Evolutionary conservation across 1,139 yeast species (phyloP).

Genomic region (Hyphopichia buzzinii): DNA sequence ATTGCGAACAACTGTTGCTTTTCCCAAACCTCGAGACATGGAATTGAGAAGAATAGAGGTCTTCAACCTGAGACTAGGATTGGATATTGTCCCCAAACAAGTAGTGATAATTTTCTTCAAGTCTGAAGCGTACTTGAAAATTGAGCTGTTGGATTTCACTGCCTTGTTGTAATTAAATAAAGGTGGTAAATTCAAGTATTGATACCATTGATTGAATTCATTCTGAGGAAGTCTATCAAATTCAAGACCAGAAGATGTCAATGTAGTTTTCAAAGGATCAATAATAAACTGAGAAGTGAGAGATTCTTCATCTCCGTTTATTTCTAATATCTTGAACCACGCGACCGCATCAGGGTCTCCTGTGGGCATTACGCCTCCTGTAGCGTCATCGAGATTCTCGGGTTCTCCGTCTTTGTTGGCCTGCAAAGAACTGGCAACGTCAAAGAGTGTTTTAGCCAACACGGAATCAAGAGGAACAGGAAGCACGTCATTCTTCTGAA

Average conservation of each 20-base stretch:
- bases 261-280: slow-evolving; percentile 62
- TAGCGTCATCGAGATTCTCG: slow-evolving; percentile 14
- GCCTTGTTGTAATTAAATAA: slow-evolving; percentile 30
- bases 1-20: slow-evolving; percentile 59
- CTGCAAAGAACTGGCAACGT: slow-evolving; percentile 21
- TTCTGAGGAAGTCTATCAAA: slow-evolving; percentile 37
- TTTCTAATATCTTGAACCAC: slow-evolving; percentile 69
- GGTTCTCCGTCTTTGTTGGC: slow-evolving; percentile 21
- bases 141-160: slow-evolving; percentile 9
- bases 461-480: slow-evolving; percentile 78
- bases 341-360: slow-evolving; percentile 76
- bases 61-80: slow-evolving; percentile 40
- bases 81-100: slow-evolving; percentile 24
- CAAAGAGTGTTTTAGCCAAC: slow-evolving; percentile 59
- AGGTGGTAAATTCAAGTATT: slow-evolving; percentile 45
- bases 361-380: slow-evolving; percentile 44
- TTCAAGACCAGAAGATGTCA: slow-evolving; percentile 65
- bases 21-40: slow-evolving; percentile 76
- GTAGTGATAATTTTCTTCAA: slow-evolving; percentile 52
- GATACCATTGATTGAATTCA: slow-evolving; percentile 43
- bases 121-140: slow-evolving; percentile 52
- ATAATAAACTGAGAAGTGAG: slow-evolving; percentile 52
- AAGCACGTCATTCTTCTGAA: slow-evolving; percentile 61
- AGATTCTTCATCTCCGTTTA: slow-evolving; percentile 29
- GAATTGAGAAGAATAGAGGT: slow-evolving; percentile 71